Percentiles rank a stretch among this genome's conserved stretches.
Conservation (phyloP, 2,329 filamentous ascomycete species). For the Ciborinia camelliae region DNA sequence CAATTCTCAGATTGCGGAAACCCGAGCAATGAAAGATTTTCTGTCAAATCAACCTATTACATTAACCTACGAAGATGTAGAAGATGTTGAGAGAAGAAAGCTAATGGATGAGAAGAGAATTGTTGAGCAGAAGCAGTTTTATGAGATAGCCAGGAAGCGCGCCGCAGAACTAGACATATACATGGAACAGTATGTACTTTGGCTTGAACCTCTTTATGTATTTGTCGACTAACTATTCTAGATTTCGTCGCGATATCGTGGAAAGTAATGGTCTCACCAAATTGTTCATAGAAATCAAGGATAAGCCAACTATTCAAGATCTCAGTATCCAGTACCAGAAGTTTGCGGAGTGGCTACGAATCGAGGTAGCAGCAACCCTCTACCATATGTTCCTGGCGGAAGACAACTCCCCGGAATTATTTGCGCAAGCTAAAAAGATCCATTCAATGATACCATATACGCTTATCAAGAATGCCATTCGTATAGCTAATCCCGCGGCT, state of each 20-base stretch:
- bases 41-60: constrained; percentile 69
- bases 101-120: constrained; percentile 82
- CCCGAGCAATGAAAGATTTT: constrained; percentile 81
- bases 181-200: constrained; percentile 76
- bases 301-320: constrained; percentile 82
- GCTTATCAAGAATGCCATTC: constrained; percentile 92
- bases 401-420: constrained; percentile 95
- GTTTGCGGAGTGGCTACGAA: constrained; percentile 96
- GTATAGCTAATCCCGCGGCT: constrained; percentile 90
- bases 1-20: constrained; percentile 78
- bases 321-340: constrained; percentile 95
- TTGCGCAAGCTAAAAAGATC: constrained; percentile 89
- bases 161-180: constrained; percentile 94
- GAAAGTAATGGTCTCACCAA: constrained; percentile 80
- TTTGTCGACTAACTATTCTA: constrained; percentile 34
- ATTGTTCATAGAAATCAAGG: constrained; percentile 87
- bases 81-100: constrained; percentile 77
- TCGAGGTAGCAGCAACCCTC: constrained; percentile 92
- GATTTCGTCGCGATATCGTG: constrained; percentile 65
- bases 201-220: not conserved
- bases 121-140: constrained; percentile 90
- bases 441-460: constrained; percentile 93
- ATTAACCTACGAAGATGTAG: constrained; percentile 75
- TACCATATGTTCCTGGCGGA: constrained; percentile 97
- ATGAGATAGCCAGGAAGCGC: constrained; percentile 87